Evolutionary conservation across 225 moss, liverwort and hornwort species (phyloP), one percentile per base, ranked within the genome.

Genomic region (Sphagnum contortum): DNA sequence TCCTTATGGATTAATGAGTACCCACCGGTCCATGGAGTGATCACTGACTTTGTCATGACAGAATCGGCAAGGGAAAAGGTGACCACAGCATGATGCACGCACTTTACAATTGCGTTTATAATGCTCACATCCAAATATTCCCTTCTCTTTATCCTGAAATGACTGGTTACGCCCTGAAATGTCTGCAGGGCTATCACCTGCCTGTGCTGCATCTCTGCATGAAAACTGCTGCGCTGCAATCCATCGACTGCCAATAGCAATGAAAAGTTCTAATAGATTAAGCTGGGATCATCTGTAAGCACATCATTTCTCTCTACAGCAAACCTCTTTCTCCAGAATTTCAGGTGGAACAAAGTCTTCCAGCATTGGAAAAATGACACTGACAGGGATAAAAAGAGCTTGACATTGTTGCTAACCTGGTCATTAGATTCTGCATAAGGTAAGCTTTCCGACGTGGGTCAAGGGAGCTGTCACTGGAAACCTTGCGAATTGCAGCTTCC

Each of bases 11-110:
- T 29, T 29, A 29, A 29, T 29, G 29, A 29, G 29, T 29, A 12
- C 57, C 14, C 44, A 95, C 94, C 94, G 84, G 82, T 95, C 88
- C 95, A 95, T 88, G 3, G 90, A 80, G 74, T 96, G 95, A 83
- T 96, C 95, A 63, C 92, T 92, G 72, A 92, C 90, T 88, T 96
- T 89, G 77, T 96, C 95, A 66, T 96, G 95, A 65, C 95, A 96
- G 69, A 96, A 96, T 62, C 95, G 86, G 76, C 95, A 96, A 4
- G 95, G 71, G 56, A 86, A 87, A 60, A 96, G 80, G 67, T 76
- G 76, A 55, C 89, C 95, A 81, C 95, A 96, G 70, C 95, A 96
- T 53, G 81, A 90, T 71, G 95, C 95, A 71, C 86, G 84, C 64
- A 96, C 70, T 80, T 96, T 96, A 79, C 95, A 96, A 68, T 96